Evolutionary conservation across 164 flowering plant genomes (phyloP).

Genomic region (Stephania cephalantha): DNA sequence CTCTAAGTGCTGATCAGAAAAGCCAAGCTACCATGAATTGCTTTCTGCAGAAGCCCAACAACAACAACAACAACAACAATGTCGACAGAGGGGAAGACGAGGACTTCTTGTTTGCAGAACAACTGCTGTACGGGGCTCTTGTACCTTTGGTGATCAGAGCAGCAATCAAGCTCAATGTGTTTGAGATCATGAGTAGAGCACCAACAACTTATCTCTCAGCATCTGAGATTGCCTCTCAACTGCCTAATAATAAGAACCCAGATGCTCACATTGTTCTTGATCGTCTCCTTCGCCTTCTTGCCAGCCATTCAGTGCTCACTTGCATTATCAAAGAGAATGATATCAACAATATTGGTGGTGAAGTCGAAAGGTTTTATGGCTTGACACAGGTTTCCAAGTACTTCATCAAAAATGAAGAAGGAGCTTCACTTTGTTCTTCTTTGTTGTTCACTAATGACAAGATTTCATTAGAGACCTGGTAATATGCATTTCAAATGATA

Average conservation of each 20-base stretch:
- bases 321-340: too few relatives aligned
- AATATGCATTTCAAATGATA: too few relatives aligned
- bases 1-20: too few relatives aligned
- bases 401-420: conserved; percentile 56
- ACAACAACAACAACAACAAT: too few relatives aligned
- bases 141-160: conserved; percentile 70
- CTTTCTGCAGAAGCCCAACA: too few relatives aligned
- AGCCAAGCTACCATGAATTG: too few relatives aligned
- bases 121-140: conserved; percentile 47
- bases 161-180: conserved; percentile 59
- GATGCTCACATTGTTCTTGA: conserved; percentile 65
- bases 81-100: conserved; percentile 29
- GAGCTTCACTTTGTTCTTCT: conserved; percentile 55
- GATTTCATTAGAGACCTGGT: conserved; percentile 89
- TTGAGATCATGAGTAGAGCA: conserved; percentile 57
- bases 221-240: conserved; percentile 47
- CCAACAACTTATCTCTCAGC: conserved; percentile 44
- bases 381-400: conserved; percentile 62
- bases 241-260: conserved; percentile 47
- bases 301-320: conserved; percentile 42
- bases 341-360: too few relatives aligned
- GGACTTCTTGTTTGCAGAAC: conserved; percentile 52
- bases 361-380: conserved; percentile 52
- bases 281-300: conserved; percentile 63
- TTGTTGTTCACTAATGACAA: conserved; percentile 69